Conservation (phyloP, 768 basidiomycete genomes). For the Rubroboletus pulcherrimus region DNA sequence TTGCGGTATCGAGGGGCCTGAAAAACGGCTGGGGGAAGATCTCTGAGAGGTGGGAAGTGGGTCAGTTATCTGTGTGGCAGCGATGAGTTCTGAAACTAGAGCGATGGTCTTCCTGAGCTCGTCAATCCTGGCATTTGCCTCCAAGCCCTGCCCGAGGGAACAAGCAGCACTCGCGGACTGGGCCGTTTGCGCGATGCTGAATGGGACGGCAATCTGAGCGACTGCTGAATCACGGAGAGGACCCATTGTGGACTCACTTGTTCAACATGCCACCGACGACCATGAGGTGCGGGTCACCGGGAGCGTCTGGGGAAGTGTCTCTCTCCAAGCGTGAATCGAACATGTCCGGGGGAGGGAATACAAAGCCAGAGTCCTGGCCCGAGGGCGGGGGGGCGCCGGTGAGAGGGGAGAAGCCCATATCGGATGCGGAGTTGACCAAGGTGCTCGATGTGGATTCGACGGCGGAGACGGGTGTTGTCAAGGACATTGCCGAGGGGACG, state of each 20-base stretch:
- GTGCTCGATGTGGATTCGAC: conserved; percentile 18
- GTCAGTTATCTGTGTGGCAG: conserved; percentile 38
- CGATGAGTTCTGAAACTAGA: conserved; percentile 53
- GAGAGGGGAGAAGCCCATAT: conserved; percentile 26
- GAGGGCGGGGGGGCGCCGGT: conserved; percentile 1
- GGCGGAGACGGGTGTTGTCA: conserved; percentile 12
- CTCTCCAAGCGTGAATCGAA: conserved; percentile 17
- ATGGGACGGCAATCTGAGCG: conserved; percentile 21
- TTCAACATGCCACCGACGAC: conserved; percentile 48
- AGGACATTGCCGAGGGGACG: conserved; percentile 6
- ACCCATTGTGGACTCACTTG: conserved; percentile 40
- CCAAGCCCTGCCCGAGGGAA: conserved; percentile 40
- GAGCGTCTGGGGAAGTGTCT: conserved; percentile 28
- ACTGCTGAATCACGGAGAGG: neutral
- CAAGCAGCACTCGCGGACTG: conserved; percentile 53
- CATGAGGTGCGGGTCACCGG: conserved; percentile 46
- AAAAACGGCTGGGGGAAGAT: conserved; percentile 25
- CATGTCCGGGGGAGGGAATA: conserved; percentile 26
- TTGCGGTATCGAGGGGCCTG: conserved; percentile 38
- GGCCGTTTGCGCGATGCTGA: conserved; percentile 60
- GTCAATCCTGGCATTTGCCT: conserved; percentile 50
- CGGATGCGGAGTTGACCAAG: conserved; percentile 20
- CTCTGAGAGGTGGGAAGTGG: conserved; percentile 31
- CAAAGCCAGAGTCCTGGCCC: conserved; percentile 20
- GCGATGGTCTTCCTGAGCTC: conserved; percentile 53